Evolutionary conservation across 1,139 yeast species (phyloP).

Genomic region (Suhomyces yuchorum): DNA sequence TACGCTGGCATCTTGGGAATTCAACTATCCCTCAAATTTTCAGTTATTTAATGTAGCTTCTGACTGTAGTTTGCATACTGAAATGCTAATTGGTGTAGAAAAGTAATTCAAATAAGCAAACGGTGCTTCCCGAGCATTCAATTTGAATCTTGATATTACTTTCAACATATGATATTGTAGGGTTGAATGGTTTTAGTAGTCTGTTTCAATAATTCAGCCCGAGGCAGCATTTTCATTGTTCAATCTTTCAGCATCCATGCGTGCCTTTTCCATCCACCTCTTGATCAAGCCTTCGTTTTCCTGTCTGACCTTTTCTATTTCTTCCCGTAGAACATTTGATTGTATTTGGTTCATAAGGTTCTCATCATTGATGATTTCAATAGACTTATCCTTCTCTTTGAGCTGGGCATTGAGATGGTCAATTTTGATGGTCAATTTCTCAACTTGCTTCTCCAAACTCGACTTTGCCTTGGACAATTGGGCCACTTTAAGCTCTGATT

Average conservation of each 20-base stretch:
- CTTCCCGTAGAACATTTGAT: constrained; percentile 58
- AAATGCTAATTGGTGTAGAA: too few relatives aligned
- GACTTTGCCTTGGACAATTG: constrained; percentile 19
- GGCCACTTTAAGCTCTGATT: constrained; percentile 20
- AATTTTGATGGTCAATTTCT: constrained; percentile 32
- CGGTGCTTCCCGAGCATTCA: background rate
- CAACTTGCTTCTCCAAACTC: constrained; percentile 25
- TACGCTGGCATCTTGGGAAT: too few relatives aligned
- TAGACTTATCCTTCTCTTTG: constrained; percentile 53
- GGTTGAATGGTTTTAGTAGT: too few relatives aligned
- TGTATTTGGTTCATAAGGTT: constrained; percentile 69
- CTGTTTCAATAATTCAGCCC: background rate
- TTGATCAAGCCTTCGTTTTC: constrained; percentile 59
- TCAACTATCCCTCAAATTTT: too few relatives aligned
- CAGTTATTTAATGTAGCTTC: too few relatives aligned
- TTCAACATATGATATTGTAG: too few relatives aligned
- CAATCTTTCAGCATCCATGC: constrained; percentile 59
- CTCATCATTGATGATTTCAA: constrained; percentile 71
- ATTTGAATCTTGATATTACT: background rate
- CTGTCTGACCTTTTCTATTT: constrained; percentile 35
- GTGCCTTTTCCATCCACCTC: constrained; percentile 63
- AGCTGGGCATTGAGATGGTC: constrained; percentile 47
- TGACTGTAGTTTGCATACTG: too few relatives aligned
- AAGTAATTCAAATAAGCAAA: background rate
- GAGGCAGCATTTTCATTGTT: constrained; percentile 53